Base-by-base conservation (phyloP, 2,329 filamentous ascomycete genomes). In the Shiraia sp. region DNA sequence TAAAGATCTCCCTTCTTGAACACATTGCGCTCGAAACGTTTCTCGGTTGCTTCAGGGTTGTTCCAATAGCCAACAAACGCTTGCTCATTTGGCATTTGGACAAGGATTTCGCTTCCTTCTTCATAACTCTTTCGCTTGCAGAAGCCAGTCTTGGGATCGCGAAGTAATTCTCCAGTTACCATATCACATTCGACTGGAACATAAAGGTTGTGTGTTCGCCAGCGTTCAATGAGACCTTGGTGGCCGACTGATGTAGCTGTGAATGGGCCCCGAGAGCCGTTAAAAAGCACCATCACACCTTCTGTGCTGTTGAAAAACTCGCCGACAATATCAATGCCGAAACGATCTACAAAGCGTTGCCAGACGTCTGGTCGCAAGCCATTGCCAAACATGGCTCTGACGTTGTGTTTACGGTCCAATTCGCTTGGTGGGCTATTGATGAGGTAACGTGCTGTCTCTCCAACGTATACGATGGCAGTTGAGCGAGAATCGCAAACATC, bases 271-370 rank as follows among this genome's bases (percentile, higher is more conserved):
- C 76, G 72, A 39, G 79, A 79, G 15, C 76, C 65, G 57, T 87
- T 87, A 40, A 82, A 66, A 8, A 90, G 70, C 0, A 68, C 66
- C 55, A 90, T 78, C 35, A 88, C 76, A 22, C 86, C 85, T 66
- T 91, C 87, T 1, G 85, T 88, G 43, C 83, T 87, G 63, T 86
- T 87, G 75, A 89, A 91, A 70, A 91, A 90, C 65, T 91, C 87
- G 46, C 73, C 74, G 2, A 91, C 80, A 19, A 79, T 76, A 10
- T 75, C 68, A 51, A 87, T 78, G 36, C 77, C 78, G 60, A 86
- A 87, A 10, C 83, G 76, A 33, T 85, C 78, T 28, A 78, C 71
- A 65, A 88, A 88, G 15, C 76, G 73, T 22, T 75, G 67, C 85
- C 85, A 88, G 1, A 88, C 81, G 54, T 88, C 85, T 0, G 84